Conservation (phyloP, 2,329 filamentous ascomycete species). For the Trichoderma harzianum region DNA sequence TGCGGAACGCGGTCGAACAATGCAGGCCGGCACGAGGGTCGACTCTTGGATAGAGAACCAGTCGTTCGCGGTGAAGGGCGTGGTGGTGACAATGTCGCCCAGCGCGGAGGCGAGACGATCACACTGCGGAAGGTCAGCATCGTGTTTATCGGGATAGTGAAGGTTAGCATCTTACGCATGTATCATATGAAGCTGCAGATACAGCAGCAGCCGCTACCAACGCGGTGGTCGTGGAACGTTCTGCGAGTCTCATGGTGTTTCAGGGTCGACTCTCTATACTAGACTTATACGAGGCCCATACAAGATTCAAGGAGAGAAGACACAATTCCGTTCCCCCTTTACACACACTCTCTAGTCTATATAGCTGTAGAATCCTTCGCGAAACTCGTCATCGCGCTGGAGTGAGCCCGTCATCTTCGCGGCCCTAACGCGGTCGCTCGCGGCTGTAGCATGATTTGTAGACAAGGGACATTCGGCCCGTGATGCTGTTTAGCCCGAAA, state of each 20-base stretch:
- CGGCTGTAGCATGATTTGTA: background rate
- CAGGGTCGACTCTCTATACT: background rate
- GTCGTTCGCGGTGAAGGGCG: background rate
- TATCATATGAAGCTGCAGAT: background rate
- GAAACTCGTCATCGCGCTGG: background rate
- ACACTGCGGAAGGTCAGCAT: background rate
- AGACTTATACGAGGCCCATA: background rate
- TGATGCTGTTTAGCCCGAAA: background rate
- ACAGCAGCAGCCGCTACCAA: background rate
- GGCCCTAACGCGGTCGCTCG: background rate
- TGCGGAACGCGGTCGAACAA: slow-evolving; percentile 23
- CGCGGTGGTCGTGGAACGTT: background rate
- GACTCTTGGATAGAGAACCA: background rate
- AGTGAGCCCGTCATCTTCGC: background rate
- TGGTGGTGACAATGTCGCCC: slow-evolving; percentile 6
- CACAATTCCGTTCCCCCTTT: background rate
- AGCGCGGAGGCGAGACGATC: background rate
- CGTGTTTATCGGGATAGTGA: background rate
- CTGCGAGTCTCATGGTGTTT: background rate
- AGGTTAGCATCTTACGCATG: background rate
- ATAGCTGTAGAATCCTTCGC: background rate
- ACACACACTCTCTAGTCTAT: background rate
- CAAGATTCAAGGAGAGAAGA: background rate
- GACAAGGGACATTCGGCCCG: slow-evolving; percentile 13
- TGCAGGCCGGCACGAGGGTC: background rate